Base-by-base conservation (phyloP, 1,284 basidiomycete species). In the Meripilus lineatus region DNA sequence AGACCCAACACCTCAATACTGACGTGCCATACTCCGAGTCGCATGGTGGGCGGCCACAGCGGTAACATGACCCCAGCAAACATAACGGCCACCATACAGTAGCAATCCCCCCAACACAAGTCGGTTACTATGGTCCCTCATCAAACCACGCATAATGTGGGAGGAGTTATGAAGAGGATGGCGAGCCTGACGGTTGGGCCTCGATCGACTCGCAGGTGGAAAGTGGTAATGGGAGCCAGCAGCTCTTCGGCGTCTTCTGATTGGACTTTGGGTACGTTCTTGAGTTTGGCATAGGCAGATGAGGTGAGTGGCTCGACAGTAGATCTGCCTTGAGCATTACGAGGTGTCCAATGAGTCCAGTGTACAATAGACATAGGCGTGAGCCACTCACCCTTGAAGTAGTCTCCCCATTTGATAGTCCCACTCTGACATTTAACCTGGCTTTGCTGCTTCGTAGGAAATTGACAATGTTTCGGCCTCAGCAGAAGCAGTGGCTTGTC, bases 41-140 rank as follows among this genome's bases (percentile, higher is more conserved):
- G 77, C 76, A 99, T 82, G 55, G 81, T 83, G 35, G 85, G 81
- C 2, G 95, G 95, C 95, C 96, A 99, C 13, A 99, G 78, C 1
- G 95, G 95, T 79, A 98, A 99, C 93, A 99, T 97, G 61, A 98
- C 95, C 2, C 90, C 94, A 1, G 89, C 94, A 35, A 99, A 83
- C 75, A 99, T 93, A 58, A 97, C 73, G 24, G 76, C 81, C 44
- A 99, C 93, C 90, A 99, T n/a, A n/a, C n/a, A n/a, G n/a, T 94
- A 25, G 84, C 83, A 18, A 89, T 70, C 10, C 91, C 95, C 28
- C 93, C 92, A n/a, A 93, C 77, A 58, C 95, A 93, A 11, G 90
- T 93, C 52, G 85, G 91, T 74, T 93, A 84, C 61, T 97, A 93
- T 3, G 88, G 89, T 32, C 93, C 93, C 52, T 96, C 93, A 66